phyloP scores from a whole-genome alignment of 768 basidiomycete species.

The Tricholoma saponaceum region DNA sequence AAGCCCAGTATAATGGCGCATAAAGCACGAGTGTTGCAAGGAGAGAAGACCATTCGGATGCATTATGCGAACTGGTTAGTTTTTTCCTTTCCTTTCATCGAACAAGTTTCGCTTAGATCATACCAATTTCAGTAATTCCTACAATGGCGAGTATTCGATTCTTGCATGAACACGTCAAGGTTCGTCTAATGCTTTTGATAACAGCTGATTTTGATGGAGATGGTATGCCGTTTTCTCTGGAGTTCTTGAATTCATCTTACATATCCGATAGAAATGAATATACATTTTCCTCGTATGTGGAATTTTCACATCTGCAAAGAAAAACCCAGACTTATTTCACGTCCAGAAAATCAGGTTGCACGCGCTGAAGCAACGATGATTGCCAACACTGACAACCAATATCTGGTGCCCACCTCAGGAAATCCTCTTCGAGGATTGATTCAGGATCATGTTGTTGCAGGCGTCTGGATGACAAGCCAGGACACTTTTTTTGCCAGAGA shows the following conservation, averaged over 20 bases:
- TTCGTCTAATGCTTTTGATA: not conserved
- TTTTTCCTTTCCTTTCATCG: not conserved
- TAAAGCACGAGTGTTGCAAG: conserved; percentile 83
- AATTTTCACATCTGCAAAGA: not conserved
- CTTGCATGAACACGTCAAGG: not conserved
- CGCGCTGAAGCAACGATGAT: conserved; percentile 92
- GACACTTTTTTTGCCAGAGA: conserved; percentile 93
- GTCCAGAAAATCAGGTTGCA: conserved; percentile 86
- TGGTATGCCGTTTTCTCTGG: conserved; percentile 39
- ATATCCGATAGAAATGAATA: conserved; percentile 84
- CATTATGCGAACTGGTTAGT: conserved; percentile 98
- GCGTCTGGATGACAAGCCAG: conserved; percentile 98
- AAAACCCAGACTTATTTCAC: not conserved
- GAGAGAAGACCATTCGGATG: conserved; percentile 99
- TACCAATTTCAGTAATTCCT: conserved; percentile 72
- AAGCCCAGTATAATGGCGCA: conserved; percentile 99
- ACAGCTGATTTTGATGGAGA: conserved; percentile 92
- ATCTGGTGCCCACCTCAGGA: conserved; percentile 97
- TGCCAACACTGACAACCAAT: conserved; percentile 98
- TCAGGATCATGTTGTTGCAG: conserved; percentile 98
- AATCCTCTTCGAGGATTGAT: conserved; percentile 97
- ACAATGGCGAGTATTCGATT: conserved; percentile 65
- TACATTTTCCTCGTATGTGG: conserved; percentile 92
- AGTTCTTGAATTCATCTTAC: conserved; percentile 12
- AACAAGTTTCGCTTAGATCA: not conserved